A percentile compares a stretch with the other conserved stretches of the same genome.
Evolutionary conservation across 495 filamentous ascomycete genomes (phyloP).

Genomic region (Neurospora pannonica): DNA sequence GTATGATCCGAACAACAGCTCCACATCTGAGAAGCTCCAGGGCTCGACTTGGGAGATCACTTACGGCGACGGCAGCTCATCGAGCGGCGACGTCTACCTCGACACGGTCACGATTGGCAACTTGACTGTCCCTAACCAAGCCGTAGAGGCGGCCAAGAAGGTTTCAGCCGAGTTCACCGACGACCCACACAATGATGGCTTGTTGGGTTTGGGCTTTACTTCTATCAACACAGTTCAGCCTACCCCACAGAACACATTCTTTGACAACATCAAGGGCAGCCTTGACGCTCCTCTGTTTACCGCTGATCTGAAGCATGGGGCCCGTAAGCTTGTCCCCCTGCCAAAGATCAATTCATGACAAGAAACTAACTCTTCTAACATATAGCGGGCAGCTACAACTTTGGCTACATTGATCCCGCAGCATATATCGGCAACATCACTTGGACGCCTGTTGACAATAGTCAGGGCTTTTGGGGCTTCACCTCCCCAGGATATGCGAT

Average conservation of each 20-base stretch:
- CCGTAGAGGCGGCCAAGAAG: conserved; percentile 55
- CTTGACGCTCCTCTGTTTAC: conserved; percentile 60
- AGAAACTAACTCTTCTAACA: not conserved
- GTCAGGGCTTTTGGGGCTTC: conserved; percentile 65
- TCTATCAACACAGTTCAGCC: conserved; percentile 61
- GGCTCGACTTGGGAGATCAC: conserved; percentile 55
- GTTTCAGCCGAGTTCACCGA: conserved; percentile 52
- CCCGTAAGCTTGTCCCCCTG: conserved; percentile 16
- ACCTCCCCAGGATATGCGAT: conserved; percentile 52
- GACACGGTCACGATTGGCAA: conserved; percentile 61
- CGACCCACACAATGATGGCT: conserved; percentile 55
- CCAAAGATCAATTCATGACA: not conserved
- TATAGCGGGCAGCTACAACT: conserved; percentile 58
- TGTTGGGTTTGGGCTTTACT: conserved; percentile 65
- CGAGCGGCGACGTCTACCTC: conserved; percentile 56
- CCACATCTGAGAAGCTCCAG: conserved; percentile 37
- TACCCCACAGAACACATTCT: conserved; percentile 56
- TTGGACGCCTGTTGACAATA: conserved; percentile 49
- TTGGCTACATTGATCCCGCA: conserved; percentile 57
- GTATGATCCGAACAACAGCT: conserved; percentile 45
- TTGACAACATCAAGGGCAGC: conserved; percentile 52
- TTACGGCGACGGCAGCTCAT: conserved; percentile 64
- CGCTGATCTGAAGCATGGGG: conserved; percentile 52
- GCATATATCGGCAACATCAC: conserved; percentile 56
- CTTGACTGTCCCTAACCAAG: conserved; percentile 52